Evolutionary conservation across 2,329 filamentous ascomycete species (phyloP), one percentile per base, ranked within the genome.

Genomic region (Sporothrix humicola): DNA sequence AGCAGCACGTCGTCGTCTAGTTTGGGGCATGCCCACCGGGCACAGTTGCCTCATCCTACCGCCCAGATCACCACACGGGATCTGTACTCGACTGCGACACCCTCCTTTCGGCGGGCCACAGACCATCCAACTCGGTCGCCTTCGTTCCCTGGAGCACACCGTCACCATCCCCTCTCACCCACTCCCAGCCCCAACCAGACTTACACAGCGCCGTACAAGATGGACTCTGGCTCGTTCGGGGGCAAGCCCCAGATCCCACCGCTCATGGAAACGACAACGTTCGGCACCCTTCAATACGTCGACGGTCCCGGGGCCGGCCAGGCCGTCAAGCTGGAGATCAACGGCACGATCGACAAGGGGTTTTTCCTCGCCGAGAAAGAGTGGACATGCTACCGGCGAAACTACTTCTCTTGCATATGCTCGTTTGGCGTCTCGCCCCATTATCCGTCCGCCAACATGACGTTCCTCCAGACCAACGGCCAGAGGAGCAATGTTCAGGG

Each of bases 351-450:
- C 74, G 93, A 97, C 81, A 97, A 97, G 78, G 94, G 94, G 0
- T 97, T 97, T 82, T 97, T 97, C 80, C 84, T 90, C 50, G 88
- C 87, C 3, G 94, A 97, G 72, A 87, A 88, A 20, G 93, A 95
- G 78, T 97, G 94, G 94, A 97, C 94, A 0, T 97, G 94, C 83
- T 97, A 97, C 80, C 88, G 94, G 48, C 88, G 95, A 59, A 97
- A 97, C 81, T 97, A 97, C 82, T 96, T 97, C 80, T 91, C 93
- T 0, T 94, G 96, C 71, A 89, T 91, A 70, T 95, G 93, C 81
- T 93, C 92, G 2, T 97, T 91, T 82, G 87, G 87, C 13, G 83
- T 97, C 31, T 85, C 86, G 56, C 92, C 92, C 1, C 82, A 85
- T 73, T 84, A 83, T 71, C 82, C 83, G 1, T 82, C 80, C n/a